phyloP scores from a whole-genome alignment of 306 rosid genomes.

The Arachis stenosperma region DNA sequence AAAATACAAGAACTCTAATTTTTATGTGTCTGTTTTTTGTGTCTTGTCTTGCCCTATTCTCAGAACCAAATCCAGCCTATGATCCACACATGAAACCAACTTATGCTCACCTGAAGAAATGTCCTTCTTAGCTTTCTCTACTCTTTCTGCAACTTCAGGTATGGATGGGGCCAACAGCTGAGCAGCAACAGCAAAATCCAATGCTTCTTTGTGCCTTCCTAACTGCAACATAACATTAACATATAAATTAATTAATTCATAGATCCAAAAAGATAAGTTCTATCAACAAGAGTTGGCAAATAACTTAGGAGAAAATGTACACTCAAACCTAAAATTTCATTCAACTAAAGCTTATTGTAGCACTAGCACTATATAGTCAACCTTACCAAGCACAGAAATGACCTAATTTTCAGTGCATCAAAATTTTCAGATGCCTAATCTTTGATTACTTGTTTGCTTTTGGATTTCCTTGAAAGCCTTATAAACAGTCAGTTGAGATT shows the following conservation, averaged over 20 bases:
- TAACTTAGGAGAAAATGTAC: conserved; percentile 8
- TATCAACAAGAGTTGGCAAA: conserved; percentile 11
- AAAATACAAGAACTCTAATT: no score
- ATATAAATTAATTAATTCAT: conserved; percentile 7
- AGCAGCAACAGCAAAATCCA: conserved; percentile 77
- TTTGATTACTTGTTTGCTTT: conserved; percentile 18
- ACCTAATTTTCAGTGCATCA: background rate
- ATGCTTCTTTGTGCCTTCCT: conserved; percentile 83
- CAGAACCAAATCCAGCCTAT: background rate
- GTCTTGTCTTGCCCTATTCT: no score
- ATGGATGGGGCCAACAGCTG: conserved; percentile 69
- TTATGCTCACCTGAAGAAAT: conserved; percentile 72
- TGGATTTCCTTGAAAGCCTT: background rate
- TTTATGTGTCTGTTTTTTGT: no score
- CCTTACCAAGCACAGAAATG: conserved; percentile 10
- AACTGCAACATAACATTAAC: conserved; percentile 61
- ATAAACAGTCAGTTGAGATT: background rate
- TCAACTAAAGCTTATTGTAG: background rate
- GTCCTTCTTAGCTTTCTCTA: conserved; percentile 70
- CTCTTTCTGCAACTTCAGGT: conserved; percentile 70
- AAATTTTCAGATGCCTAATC: background rate
- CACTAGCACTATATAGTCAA: conserved; percentile 2
- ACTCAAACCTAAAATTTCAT: conserved; percentile 3
- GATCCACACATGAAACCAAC: conserved; percentile 19
- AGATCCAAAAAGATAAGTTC: conserved; percentile 30